Percentiles rank a stretch among this genome's conserved stretches.
Evolutionary conservation across 2,329 filamentous ascomycete genomes (phyloP).

Genomic region (Xylariaceae sp.): DNA sequence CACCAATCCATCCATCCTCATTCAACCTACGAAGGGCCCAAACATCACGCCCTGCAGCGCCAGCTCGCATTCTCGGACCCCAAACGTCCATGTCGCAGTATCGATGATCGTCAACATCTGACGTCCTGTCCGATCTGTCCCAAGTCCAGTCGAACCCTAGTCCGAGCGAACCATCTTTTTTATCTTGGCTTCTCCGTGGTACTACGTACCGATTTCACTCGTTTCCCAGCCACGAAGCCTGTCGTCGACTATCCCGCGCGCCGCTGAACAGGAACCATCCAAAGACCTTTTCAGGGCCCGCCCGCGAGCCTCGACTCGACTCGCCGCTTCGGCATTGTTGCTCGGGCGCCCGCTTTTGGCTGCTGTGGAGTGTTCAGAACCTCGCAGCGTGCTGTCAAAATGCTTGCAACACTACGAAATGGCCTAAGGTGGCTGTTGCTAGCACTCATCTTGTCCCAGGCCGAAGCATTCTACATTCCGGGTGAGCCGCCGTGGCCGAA

Average conservation of each 20-base stretch:
- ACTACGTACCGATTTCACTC: conserved; percentile 56
- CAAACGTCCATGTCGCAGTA: no score
- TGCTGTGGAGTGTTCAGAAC: no score
- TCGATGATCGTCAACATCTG: no score
- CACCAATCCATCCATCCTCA: no score
- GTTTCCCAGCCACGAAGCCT: conserved; percentile 32
- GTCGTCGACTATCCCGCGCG: not conserved
- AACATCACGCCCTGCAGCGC: no score
- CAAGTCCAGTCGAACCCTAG: not conserved
- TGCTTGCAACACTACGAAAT: conserved; percentile 23
- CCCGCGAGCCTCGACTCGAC: no score
- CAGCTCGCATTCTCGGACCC: no score
- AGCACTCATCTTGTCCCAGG: conserved; percentile 44
- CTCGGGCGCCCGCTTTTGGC: not conserved
- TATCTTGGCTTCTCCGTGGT: conserved; percentile 31
- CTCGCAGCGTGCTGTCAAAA: conserved; percentile 13
- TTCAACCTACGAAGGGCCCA: no score
- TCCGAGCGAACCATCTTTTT: not conserved
- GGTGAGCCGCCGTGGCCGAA: conserved; percentile 49
- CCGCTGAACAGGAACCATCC: conserved; percentile 1
- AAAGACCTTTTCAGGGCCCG: not conserved
- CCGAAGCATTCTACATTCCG: conserved; percentile 79
- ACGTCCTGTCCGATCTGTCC: no score
- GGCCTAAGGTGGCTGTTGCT: conserved; percentile 46
- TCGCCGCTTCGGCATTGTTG: no score